Evolutionary conservation across 179 eudicot species (phyloP).

Genomic region (Heliamphora pulchella): DNA sequence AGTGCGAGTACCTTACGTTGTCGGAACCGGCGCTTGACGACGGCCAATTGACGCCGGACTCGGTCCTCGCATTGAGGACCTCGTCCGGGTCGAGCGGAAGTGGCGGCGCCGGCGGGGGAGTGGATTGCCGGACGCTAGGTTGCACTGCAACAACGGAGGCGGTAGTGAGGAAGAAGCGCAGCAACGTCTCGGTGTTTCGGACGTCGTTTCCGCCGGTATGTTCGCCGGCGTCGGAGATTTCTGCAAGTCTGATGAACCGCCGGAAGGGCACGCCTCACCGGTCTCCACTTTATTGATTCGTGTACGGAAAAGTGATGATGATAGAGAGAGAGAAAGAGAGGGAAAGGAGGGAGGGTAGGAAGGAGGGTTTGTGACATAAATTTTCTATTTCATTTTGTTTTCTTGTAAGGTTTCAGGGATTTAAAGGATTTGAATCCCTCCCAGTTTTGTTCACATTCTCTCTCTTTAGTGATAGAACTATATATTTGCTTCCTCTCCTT

Average conservation of each 20-base stretch:
- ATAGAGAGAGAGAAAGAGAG: neutral
- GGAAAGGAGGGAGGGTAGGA: too few relatives aligned
- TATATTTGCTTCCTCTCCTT: neutral
- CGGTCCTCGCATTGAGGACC: slow-evolving; percentile 36
- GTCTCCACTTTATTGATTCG: slow-evolving; percentile 44
- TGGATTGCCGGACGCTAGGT: slow-evolving; percentile 21
- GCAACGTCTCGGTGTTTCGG: slow-evolving; percentile 20
- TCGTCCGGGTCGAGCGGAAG: slow-evolving; percentile 40
- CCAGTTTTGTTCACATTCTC: slow-evolving; percentile 5
- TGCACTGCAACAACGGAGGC: slow-evolving; percentile 46
- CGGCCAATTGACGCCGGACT: slow-evolving; percentile 41
- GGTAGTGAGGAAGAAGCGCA: slow-evolving; percentile 44
- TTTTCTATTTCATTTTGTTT: neutral
- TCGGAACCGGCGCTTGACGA: slow-evolving; percentile 44
- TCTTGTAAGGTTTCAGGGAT: slow-evolving; percentile 4
- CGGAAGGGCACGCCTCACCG: slow-evolving; percentile 62
- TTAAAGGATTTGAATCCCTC: neutral
- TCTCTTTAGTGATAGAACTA: neutral
- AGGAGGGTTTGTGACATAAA: neutral
- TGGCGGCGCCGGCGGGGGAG: slow-evolving; percentile 23
- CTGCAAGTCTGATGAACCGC: slow-evolving; percentile 30
- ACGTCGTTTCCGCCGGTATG: slow-evolving; percentile 18
- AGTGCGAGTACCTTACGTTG: slow-evolving; percentile 23
- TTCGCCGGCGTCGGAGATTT: slow-evolving; percentile 18
- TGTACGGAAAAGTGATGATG: slow-evolving; percentile 2